Base-by-base conservation (phyloP, 1,284 basidiomycete species). In the Grifola frondosa region DNA sequence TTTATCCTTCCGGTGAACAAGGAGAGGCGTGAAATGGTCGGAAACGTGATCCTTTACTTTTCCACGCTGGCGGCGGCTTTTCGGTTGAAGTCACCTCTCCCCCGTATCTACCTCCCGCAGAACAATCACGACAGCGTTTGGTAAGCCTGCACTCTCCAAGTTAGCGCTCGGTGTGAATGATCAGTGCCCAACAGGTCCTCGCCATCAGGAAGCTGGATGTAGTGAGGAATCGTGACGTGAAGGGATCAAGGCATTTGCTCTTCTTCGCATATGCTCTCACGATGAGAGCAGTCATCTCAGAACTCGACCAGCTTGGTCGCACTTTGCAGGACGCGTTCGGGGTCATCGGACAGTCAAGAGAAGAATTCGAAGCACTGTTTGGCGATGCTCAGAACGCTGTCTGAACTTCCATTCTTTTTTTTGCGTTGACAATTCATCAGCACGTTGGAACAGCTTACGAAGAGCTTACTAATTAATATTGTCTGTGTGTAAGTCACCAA, bases 261-360 rank as follows among this genome's bases (percentile, higher is more conserved):
- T 97, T 91, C 69, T 96, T 97, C 58, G 92, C 92, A 1, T 97
- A 97, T 59, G 91, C 91, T 0, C 70, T 96, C 40, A 90, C 90
- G 41, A 96, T 97, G 92, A 81, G 87, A 62, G 91, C 92, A 7
- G 88, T 97, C 23, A 94, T 92, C 15, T 77, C 81, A 44, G 91
- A 96, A 58, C 75, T 97, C 15, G 89, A 95, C 37, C 77, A 70
- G 40, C 69, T 96, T 2, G 93, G 93, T 0, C 66, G 63, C 24
- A 85, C 81, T 15, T 69, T 93, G 44, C 94, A 97, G 61, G 81
- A 84, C 39, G 85, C 89, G 9, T 96, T 95, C 65, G 93, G 93
- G 11, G 89, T 93, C 5, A 89, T 91, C 59, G 80, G 91, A 35
- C 77, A 86, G 53, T 62, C 65, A 21, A 61, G 55, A 13, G 65